Evolutionary conservation across 2,329 filamentous ascomycete genomes (phyloP), one percentile per base, ranked within the genome.

Genomic region (Talaromyces sp.): DNA sequence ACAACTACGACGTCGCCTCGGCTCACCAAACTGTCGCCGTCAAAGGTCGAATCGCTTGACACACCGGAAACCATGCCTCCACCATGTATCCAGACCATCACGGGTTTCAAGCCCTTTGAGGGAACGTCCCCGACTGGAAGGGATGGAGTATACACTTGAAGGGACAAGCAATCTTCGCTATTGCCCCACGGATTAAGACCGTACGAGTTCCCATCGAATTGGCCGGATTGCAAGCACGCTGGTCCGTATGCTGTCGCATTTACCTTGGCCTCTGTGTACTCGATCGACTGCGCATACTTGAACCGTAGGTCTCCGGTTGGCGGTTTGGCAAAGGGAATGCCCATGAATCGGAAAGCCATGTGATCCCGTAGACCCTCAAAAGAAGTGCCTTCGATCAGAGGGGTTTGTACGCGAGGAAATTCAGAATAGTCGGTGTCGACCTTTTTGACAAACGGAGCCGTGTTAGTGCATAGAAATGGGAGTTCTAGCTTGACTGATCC

Each of bases 1-100:
- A 83, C 80, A 62, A 75, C 78, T 24, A 83, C 74, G 10, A 82
- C 69, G 58, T 77, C 74, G 56, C 77, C 80, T 8, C 78, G 75
- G 29, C 72, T 64, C 41, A 80, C 71, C 24, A 80, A 63, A 14
- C 78, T 76, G 19, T 71, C 69, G 13, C 63, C 65, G 26, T 59
- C 62, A 50, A 63, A 67, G 13, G 57, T 58, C 9, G 59, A 58
- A 53, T 60, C 55, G 67, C 80, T 81, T 10, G 69, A 71, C 19
- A 53, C 29, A 13, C 75, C 79, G 9, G 56, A 63, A 1, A 71
- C 73, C 62, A 79, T 81, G 4, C 77, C 78, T n/a, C 80, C 80
- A n/a, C 80, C 80, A 61, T 80, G 77, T n/a, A 82, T 79, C 79
- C 64, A 78, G 66, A 70, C 75, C 68, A 71, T 64, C 19, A 73